phyloP scores from a whole-genome alignment of 306 rosid genomes.

The Casuarina cunninghamiana region DNA sequence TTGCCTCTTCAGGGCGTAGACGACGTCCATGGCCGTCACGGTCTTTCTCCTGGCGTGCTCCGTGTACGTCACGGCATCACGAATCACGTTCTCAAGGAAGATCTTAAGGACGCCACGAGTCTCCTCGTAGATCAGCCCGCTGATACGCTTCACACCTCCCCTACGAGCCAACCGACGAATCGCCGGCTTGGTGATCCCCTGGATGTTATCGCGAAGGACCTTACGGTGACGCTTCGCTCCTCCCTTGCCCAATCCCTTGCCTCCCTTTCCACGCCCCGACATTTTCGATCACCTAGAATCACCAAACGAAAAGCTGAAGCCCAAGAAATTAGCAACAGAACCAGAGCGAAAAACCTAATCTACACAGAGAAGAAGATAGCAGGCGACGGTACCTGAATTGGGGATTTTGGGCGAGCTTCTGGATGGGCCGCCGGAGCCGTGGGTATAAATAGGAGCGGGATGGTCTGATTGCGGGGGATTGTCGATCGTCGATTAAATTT shows the following conservation, averaged over 20 bases:
- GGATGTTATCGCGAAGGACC: conserved; percentile 65
- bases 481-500: conserved; percentile 17
- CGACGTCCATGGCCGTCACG: conserved; percentile 74
- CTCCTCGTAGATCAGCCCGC: conserved; percentile 69
- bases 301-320: background rate
- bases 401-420: background rate
- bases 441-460: too few species aligned
- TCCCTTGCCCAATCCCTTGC: conserved; percentile 74
- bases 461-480: background rate
- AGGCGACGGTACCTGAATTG: background rate
- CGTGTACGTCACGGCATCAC: conserved; percentile 70
- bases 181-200: conserved; percentile 68
- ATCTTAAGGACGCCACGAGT: conserved; percentile 68
- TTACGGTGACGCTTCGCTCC: conserved; percentile 78
- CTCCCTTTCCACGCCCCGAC: conserved; percentile 79
- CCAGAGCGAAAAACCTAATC: background rate
- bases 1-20: conserved; percentile 65
- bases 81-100: conserved; percentile 70
- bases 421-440: background rate
- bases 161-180: conserved; percentile 68
- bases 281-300: conserved; percentile 3
- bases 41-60: conserved; percentile 72
- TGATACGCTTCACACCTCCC: conserved; percentile 72
- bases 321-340: background rate
- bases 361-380: too few species aligned